phyloP scores from a whole-genome alignment of 192 early-diverging fungal species.

The Coemansia brasiliensis region DNA sequence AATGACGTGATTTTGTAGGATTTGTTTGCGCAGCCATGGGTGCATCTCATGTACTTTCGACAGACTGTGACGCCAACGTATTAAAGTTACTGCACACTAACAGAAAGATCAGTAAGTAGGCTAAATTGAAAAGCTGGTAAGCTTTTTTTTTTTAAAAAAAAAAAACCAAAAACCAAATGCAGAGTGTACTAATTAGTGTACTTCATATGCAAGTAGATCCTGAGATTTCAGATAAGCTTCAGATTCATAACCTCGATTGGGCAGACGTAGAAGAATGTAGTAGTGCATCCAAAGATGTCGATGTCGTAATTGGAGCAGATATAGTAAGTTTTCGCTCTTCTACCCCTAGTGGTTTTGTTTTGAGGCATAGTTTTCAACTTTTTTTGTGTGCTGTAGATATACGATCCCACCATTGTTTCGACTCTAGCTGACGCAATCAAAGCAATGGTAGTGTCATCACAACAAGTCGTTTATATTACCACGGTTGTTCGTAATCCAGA shows the following conservation, averaged over 20 bases:
- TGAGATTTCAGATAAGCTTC: constrained; percentile 26
- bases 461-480: constrained; percentile 48
- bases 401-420: constrained; percentile 49
- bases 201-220: constrained; percentile 30
- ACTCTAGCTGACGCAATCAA: constrained; percentile 36
- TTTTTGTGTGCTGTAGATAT: constrained; percentile 28
- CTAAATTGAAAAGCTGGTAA: too few species aligned
- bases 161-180: too few species aligned
- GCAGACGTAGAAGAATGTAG: constrained; percentile 28
- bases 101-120: constrained; percentile 33
- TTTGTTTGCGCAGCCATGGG: constrained; percentile 51
- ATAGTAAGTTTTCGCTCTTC: constrained; percentile 33
- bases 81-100: constrained; percentile 39
- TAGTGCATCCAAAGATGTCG: constrained; percentile 17
- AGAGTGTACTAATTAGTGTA: background rate
- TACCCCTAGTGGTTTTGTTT: too few species aligned
- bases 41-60: constrained; percentile 35
- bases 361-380: background rate
- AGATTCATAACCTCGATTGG: constrained; percentile 45
- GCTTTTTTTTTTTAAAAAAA: background rate
- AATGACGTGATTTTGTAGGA: constrained; percentile 23
- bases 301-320: constrained; percentile 52
- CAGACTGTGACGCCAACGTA: constrained; percentile 28
- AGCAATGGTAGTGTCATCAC: constrained; percentile 28
- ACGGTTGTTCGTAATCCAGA: constrained; percentile 35